Conservation (phyloP, 164 flowering plant species). For the Liriodendron chinense region DNA sequence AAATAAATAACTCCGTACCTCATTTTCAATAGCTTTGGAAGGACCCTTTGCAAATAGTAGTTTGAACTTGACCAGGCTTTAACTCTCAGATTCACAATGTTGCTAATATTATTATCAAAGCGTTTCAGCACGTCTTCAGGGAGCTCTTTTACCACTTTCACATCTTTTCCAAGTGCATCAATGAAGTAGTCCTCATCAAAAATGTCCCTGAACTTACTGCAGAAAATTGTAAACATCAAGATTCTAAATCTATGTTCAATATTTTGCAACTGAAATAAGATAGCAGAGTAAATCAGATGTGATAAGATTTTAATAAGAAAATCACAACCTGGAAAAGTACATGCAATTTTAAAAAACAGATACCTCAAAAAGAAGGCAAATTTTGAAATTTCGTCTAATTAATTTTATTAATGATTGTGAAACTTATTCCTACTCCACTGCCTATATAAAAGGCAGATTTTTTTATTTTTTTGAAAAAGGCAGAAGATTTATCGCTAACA, state of each 20-base stretch:
- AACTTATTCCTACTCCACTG: too few species aligned
- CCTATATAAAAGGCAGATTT: too few species aligned
- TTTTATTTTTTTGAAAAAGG: too few species aligned
- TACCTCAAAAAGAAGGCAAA: neutral
- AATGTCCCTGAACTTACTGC: conserved; percentile 85
- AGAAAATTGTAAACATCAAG: conserved; percentile 8
- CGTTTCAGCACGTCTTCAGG: conserved; percentile 69
- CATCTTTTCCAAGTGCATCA: conserved; percentile 56
- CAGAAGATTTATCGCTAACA: too few species aligned
- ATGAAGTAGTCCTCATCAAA: conserved; percentile 93
- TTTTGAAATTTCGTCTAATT: too few species aligned
- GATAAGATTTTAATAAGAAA: neutral
- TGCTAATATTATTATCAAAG: conserved; percentile 82
- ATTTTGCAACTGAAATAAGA: conserved; percentile 1
- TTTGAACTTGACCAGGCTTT: conserved; percentile 87
- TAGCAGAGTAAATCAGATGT: neutral
- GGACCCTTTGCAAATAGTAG: conserved; percentile 73
- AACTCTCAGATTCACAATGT: conserved; percentile 78
- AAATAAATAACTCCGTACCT: conserved; percentile 43
- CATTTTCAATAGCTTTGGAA: conserved; percentile 62
- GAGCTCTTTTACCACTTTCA: conserved; percentile 66
- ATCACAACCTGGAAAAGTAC: neutral
- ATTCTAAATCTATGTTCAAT: neutral
- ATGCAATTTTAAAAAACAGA: neutral
- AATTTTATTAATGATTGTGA: too few species aligned